Conservation (phyloP, 176 grass and related monocot genomes). For the Triticum monococcum region DNA sequence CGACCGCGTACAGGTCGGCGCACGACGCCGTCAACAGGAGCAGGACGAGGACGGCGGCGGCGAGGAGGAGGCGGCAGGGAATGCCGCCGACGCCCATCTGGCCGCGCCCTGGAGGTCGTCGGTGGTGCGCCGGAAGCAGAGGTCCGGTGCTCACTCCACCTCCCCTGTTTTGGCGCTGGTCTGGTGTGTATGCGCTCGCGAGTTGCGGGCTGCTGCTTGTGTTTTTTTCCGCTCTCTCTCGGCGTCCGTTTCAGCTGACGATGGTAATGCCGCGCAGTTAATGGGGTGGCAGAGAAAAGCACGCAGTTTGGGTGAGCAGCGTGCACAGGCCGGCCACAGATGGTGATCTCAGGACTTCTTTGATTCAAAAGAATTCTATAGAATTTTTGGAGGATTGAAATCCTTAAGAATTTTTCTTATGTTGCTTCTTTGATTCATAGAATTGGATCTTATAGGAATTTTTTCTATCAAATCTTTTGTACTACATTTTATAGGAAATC, state of each 20-base stretch:
- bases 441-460: no score
- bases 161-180: not conserved
- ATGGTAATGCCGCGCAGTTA: not conserved
- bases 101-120: not conserved
- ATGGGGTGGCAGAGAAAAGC: not conserved
- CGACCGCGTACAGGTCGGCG: slow-evolving; percentile 68
- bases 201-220: not conserved
- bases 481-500: no score
- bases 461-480: no score
- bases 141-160: not conserved
- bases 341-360: no score
- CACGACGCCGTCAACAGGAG: slow-evolving; percentile 6
- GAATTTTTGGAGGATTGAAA: no score
- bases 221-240: not conserved
- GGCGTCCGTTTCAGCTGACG: not conserved
- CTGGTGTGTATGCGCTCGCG: not conserved
- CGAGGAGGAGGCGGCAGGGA: slow-evolving; percentile 25
- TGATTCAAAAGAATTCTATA: no score
- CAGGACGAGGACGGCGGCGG: not conserved
- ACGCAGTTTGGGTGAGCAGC: not conserved
- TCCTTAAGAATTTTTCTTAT: no score
- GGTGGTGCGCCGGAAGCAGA: not conserved
- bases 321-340: not conserved
- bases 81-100: slow-evolving; percentile 47
- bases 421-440: no score